Evolutionary conservation across 2,329 filamentous ascomycete species (phyloP).

Genomic region (Xylariaceae sp.): DNA sequence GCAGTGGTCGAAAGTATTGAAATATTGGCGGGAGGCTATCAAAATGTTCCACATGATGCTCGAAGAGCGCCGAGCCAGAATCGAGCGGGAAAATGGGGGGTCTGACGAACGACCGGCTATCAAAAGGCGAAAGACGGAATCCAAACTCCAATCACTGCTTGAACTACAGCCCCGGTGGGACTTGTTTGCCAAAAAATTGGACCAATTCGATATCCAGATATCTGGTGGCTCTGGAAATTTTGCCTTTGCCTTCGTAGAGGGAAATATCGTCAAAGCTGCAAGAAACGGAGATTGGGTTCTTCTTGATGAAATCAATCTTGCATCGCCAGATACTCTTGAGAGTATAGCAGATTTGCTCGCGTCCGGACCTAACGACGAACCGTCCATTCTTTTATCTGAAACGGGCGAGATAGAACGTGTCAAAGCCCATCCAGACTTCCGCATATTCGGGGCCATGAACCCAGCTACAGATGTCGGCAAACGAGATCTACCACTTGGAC

Average conservation of each 20-base stretch:
- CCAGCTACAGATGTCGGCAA: constrained; percentile 97
- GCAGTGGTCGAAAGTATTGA: constrained; percentile 84
- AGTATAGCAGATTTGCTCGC: constrained; percentile 85
- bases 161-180: constrained; percentile 71
- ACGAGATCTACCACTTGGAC: constrained; percentile 82
- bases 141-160: constrained; percentile 63
- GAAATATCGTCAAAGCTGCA: constrained; percentile 93
- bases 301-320: constrained; percentile 94
- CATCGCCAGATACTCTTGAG: constrained; percentile 90
- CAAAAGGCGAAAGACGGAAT: constrained; percentile 66
- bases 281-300: constrained; percentile 96
- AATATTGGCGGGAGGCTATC: constrained; percentile 84
- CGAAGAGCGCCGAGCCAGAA: constrained; percentile 47
- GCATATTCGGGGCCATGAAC: constrained; percentile 98
- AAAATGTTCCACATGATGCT: constrained; percentile 79
- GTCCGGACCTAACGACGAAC: constrained; percentile 66
- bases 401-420: constrained; percentile 91
- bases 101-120: constrained; percentile 57
- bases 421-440: constrained; percentile 85
- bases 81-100: constrained; percentile 36
- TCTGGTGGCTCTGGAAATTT: constrained; percentile 71
- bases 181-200: constrained; percentile 69
- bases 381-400: constrained; percentile 87
- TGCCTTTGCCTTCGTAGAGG: constrained; percentile 93
- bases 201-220: constrained; percentile 78